phyloP scores from a whole-genome alignment of 192 early-diverging fungal species.

The Rhizoclosmatium sp. region DNA sequence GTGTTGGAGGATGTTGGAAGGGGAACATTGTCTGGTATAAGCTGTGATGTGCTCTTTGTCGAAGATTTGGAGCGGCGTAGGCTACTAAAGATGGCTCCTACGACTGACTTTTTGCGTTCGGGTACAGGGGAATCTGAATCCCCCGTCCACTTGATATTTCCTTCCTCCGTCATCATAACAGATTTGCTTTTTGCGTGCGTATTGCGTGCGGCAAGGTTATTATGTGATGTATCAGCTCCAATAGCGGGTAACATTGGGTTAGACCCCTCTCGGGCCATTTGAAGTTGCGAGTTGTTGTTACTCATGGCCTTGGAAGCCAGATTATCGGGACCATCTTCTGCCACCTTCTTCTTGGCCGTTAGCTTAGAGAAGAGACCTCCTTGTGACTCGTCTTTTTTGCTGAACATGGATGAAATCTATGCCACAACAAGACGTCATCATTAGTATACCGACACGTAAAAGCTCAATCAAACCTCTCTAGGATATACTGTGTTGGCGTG shows the following conservation, averaged over 20 bases:
- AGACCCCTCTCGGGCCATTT: background rate
- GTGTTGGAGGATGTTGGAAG: background rate
- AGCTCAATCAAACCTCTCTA: too few relatives aligned
- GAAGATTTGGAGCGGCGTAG: constrained; percentile 7
- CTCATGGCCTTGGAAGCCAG: background rate
- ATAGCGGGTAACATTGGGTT: background rate
- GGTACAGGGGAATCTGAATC: background rate
- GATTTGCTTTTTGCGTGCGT: constrained; percentile 1
- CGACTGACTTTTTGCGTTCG: constrained; percentile 20
- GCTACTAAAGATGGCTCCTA: constrained; percentile 2
- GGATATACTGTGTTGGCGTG: too few relatives aligned
- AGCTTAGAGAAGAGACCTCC: constrained; percentile 5
- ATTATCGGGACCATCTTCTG: background rate
- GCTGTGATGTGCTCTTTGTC: constrained; percentile 14
- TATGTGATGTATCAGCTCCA: background rate
- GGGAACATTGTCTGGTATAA: background rate
- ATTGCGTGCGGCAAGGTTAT: background rate
- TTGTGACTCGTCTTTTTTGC: background rate
- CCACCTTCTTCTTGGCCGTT: background rate
- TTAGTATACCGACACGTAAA: too few relatives aligned
- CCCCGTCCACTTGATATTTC: background rate
- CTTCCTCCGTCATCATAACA: constrained; percentile 20
- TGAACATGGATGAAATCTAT: background rate
- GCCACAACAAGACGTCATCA: too few relatives aligned
- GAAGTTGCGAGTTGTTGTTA: background rate